Percentiles rank a stretch among this genome's conserved stretches.
phyloP scores from a whole-genome alignment of 768 basidiomycete genomes.

The Polyporus arcularius region DNA sequence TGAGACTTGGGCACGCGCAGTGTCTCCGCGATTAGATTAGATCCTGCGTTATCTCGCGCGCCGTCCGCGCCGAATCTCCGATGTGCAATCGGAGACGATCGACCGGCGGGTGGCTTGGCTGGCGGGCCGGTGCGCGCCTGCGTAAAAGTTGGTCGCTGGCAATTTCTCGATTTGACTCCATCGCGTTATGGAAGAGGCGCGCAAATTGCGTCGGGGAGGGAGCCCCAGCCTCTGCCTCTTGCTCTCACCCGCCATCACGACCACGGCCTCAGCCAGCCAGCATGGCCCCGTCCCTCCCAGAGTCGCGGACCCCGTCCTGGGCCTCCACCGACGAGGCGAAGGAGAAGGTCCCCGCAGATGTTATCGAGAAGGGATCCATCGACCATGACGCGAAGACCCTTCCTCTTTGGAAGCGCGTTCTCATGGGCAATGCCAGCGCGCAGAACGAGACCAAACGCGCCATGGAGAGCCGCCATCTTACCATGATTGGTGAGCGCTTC shows the following conservation, averaged over 20 bases:
- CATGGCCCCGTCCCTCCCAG: slow-evolving; percentile 2
- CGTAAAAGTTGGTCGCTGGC: too few species aligned
- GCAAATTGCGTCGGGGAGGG: not conserved
- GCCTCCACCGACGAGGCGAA: slow-evolving; percentile 8
- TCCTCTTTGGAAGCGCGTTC: slow-evolving; percentile 25
- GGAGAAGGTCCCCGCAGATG: slow-evolving; percentile 1
- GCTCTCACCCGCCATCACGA: not conserved
- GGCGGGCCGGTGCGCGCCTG: too few species aligned
- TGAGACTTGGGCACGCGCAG: not conserved
- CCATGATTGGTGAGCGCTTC: slow-evolving; percentile 40
- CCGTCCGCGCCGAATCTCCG: not conserved
- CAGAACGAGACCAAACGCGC: slow-evolving; percentile 38
- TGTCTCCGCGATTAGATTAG: not conserved
- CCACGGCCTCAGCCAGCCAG: not conserved
- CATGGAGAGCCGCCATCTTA: slow-evolving; percentile 43
- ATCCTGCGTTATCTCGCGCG: not conserved
- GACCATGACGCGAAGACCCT: not conserved
- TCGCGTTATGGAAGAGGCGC: too few species aligned
- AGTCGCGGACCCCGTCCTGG: slow-evolving; percentile 12
- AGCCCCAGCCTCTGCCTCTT: not conserved
- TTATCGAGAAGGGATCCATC: slow-evolving; percentile 12
- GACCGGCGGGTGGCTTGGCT: too few species aligned
- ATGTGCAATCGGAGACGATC: too few species aligned
- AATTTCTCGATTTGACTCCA: too few species aligned
- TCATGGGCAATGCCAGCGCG: slow-evolving; percentile 18